These are phyloP conservation scores for Nevesoporus exiguus DNA, from an alignment of 768 basidiomycete genomes.

Conservation along the genomic window DNA sequence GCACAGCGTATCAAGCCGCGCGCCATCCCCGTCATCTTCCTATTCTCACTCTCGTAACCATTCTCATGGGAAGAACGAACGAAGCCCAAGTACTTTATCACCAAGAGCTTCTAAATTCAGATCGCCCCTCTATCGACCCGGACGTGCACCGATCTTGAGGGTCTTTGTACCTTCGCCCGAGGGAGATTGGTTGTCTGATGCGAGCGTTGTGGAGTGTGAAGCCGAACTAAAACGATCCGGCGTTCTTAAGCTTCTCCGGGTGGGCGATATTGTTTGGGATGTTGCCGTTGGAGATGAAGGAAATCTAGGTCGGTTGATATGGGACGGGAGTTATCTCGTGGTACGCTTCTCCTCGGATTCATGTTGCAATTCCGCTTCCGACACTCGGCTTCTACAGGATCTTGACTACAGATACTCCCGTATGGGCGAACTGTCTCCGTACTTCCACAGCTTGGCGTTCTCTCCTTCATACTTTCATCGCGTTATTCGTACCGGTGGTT, in stretches of 20 bases:
- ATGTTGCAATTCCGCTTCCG: background rate
- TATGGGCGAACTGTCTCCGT: constrained; percentile 74
- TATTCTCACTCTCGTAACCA: constrained; percentile 37
- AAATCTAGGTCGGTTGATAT: constrained; percentile 77
- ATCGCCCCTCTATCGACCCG: constrained; percentile 66
- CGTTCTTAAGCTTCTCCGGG: constrained; percentile 55
- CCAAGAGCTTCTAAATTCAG: constrained; percentile 40
- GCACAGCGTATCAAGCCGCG: constrained; percentile 52
- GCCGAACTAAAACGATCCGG: constrained; percentile 58
- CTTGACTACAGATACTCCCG: constrained; percentile 79
- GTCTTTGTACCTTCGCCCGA: constrained; percentile 86
- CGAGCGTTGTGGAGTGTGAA: constrained; percentile 79
- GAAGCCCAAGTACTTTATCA: constrained; percentile 22
- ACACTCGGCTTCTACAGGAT: constrained; percentile 49
- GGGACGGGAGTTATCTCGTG: constrained; percentile 87
- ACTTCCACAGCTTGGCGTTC: constrained; percentile 76
- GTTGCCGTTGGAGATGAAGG: constrained; percentile 82
- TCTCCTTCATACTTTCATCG: constrained; percentile 89
- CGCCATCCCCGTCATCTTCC: constrained; percentile 57
- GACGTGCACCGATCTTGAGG: constrained; percentile 72
- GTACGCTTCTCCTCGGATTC: constrained; percentile 43
- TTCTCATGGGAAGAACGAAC: constrained; percentile 34
- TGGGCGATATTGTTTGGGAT: constrained; percentile 87
- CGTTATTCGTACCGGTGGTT: constrained; percentile 59
- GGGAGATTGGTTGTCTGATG: constrained; percentile 82